Conservation (phyloP, 345 rosid genomes). For the Boechera stricta region DNA sequence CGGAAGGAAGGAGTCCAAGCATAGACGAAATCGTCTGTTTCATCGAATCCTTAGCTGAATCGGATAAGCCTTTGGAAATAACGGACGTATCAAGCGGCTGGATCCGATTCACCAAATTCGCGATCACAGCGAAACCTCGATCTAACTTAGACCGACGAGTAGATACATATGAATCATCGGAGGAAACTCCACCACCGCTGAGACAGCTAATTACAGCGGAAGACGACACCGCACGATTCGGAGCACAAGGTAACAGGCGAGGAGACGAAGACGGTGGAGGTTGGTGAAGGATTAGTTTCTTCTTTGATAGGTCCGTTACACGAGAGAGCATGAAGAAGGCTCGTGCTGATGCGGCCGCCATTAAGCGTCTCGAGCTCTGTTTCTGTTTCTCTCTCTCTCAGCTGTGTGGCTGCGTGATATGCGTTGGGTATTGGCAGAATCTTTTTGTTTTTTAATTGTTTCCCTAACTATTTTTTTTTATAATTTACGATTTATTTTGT, state of each 20-base stretch:
- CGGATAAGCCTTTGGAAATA: slow-evolving; percentile 82
- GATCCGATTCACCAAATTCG: slow-evolving; percentile 75
- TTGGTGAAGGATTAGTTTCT: slow-evolving; percentile 42
- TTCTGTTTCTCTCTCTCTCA: slow-evolving; percentile 20
- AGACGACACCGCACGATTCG: slow-evolving; percentile 34
- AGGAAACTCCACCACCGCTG: slow-evolving; percentile 71
- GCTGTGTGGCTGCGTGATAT: slow-evolving; percentile 42
- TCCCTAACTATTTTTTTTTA: slow-evolving; percentile 1
- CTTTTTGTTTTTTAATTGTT: slow-evolving; percentile 17
- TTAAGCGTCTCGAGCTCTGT: slow-evolving; percentile 41
- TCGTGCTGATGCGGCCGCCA: slow-evolving; percentile 74
- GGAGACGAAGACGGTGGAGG: slow-evolving; percentile 31
- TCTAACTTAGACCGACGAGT: slow-evolving; percentile 72
- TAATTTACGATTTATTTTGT: slow-evolving; percentile 1
- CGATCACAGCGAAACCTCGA: slow-evolving; percentile 76
- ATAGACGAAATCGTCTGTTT: slow-evolving; percentile 88
- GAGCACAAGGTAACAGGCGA: slow-evolving; percentile 20
- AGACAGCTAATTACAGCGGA: slow-evolving; percentile 56
- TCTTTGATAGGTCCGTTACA: slow-evolving; percentile 45
- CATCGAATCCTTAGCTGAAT: slow-evolving; percentile 88
- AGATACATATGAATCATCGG: slow-evolving; percentile 78
- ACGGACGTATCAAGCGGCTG: slow-evolving; percentile 80
- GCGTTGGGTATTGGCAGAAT: slow-evolving; percentile 38
- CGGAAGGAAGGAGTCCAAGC: slow-evolving; percentile 93
- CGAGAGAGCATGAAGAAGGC: slow-evolving; percentile 60